phyloP scores from a whole-genome alignment of 192 early-diverging fungal genomes.

The Piromyces finnis region DNA sequence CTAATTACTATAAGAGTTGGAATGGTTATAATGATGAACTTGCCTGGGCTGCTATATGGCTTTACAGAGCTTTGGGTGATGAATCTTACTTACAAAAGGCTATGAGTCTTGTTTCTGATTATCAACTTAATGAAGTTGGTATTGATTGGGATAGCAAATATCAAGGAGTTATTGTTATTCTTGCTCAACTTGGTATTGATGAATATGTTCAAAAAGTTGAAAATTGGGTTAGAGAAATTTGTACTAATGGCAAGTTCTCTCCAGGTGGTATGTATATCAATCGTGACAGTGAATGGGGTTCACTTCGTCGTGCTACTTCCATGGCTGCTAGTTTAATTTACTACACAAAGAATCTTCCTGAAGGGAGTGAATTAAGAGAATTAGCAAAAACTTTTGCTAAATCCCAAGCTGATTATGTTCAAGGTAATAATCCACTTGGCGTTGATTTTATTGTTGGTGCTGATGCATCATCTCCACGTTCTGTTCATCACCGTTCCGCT shows the following conservation, averaged over 20 bases:
- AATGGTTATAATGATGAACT: slow-evolving; percentile 17
- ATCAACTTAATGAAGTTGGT: background rate
- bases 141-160: slow-evolving; percentile 31
- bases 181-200: slow-evolving; percentile 11
- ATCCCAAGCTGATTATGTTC: slow-evolving; percentile 26
- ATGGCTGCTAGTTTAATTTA: background rate
- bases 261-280: background rate
- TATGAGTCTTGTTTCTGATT: slow-evolving; percentile 12
- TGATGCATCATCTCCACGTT: slow-evolving; percentile 29
- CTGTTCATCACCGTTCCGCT: slow-evolving; percentile 35
- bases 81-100: slow-evolving; percentile 21
- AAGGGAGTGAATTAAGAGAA: background rate
- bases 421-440: slow-evolving; percentile 26
- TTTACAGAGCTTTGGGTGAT: slow-evolving; percentile 24
- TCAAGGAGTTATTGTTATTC: slow-evolving; percentile 20
- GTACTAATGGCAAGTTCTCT: slow-evolving; percentile 10
- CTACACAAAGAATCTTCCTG: background rate
- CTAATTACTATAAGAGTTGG: slow-evolving; percentile 16
- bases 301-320: slow-evolving; percentile 2
- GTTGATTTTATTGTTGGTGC: slow-evolving; percentile 36
- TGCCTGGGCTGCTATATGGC: slow-evolving; percentile 32
- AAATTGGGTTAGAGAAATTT: slow-evolving; percentile 13
- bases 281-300: slow-evolving; percentile 4
- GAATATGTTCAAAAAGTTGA: slow-evolving; percentile 13
- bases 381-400: background rate